phyloP scores from a whole-genome alignment of 441 rosid genomes.

The Kokia cookei region DNA sequence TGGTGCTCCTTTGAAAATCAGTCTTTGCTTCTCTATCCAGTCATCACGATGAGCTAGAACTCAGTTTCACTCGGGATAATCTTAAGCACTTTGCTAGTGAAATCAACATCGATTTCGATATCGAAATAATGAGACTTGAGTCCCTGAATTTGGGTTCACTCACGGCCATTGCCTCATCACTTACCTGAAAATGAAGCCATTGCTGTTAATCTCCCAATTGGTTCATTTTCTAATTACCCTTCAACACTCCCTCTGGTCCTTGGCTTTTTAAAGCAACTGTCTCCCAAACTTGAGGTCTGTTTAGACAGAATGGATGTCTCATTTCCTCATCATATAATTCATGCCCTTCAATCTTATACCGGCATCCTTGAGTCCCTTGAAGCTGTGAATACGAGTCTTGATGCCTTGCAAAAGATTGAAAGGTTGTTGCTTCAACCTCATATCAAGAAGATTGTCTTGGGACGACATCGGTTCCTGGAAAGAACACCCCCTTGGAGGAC shows the following conservation, averaged over 20 bases:
- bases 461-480: slow-evolving; percentile 37
- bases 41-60: slow-evolving; percentile 43
- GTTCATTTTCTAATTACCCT: slow-evolving; percentile 26
- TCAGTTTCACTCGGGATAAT: slow-evolving; percentile 47
- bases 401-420: slow-evolving; percentile 52
- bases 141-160: slow-evolving; percentile 33
- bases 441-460: slow-evolving; percentile 40
- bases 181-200: slow-evolving; percentile 27
- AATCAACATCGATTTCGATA: slow-evolving; percentile 43
- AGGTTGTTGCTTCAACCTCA: slow-evolving; percentile 48
- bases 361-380: slow-evolving; percentile 57
- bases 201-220: slow-evolving; percentile 56
- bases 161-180: slow-evolving; percentile 29
- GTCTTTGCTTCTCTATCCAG: slow-evolving; percentile 46
- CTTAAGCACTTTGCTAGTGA: slow-evolving; percentile 52
- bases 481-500: slow-evolving; percentile 40
- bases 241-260: slow-evolving; percentile 40
- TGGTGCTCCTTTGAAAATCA: slow-evolving; percentile 44
- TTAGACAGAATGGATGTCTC: slow-evolving; percentile 49
- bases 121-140: slow-evolving; percentile 48
- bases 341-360: slow-evolving; percentile 43
- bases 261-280: slow-evolving; percentile 45
- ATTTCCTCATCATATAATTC: slow-evolving; percentile 51
- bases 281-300: slow-evolving; percentile 59
- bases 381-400: slow-evolving; percentile 39